These are phyloP conservation scores for Sedum album DNA, from an alignment of 164 flowering plant species.

Conservation along the genomic window DNA sequence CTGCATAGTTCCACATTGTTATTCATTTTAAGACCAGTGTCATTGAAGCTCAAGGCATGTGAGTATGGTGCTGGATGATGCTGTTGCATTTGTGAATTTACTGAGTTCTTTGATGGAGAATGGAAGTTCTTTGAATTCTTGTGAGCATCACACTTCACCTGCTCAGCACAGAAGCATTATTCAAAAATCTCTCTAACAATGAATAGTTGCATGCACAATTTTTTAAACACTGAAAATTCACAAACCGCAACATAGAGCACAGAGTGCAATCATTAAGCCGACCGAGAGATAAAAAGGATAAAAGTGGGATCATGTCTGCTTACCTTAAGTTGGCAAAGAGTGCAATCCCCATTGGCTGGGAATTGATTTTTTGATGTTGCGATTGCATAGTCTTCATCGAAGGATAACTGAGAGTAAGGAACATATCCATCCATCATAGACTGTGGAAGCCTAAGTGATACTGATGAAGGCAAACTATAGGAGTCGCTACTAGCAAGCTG, in stretches of 20 bases:
- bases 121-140: background rate
- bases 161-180: background rate
- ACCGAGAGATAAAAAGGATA: background rate
- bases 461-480: no score
- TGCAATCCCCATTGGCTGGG: background rate
- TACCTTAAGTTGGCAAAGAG: slow-evolving; percentile 1
- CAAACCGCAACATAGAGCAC: background rate
- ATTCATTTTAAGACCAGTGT: slow-evolving; percentile 15
- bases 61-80: slow-evolving; percentile 2
- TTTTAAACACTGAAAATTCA: background rate
- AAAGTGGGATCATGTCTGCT: background rate
- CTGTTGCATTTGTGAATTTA: background rate
- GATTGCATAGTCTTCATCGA: slow-evolving; percentile 19
- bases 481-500: no score
- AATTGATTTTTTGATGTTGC: background rate
- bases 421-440: slow-evolving; percentile 40
- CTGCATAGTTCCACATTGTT: slow-evolving; percentile 23
- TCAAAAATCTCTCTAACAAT: background rate
- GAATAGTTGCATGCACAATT: background rate
- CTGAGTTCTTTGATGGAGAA: background rate
- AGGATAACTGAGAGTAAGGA: slow-evolving; percentile 53
- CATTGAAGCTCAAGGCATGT: slow-evolving; percentile 5
- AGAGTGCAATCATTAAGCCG: background rate
- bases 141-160: background rate
- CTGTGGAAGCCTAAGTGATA: slow-evolving; percentile 9